Percentiles rank a stretch among this genome's conserved stretches.
Evolutionary conservation across 768 basidiomycete species (phyloP).

Genomic region (Hebeloma cylindrosporum): DNA sequence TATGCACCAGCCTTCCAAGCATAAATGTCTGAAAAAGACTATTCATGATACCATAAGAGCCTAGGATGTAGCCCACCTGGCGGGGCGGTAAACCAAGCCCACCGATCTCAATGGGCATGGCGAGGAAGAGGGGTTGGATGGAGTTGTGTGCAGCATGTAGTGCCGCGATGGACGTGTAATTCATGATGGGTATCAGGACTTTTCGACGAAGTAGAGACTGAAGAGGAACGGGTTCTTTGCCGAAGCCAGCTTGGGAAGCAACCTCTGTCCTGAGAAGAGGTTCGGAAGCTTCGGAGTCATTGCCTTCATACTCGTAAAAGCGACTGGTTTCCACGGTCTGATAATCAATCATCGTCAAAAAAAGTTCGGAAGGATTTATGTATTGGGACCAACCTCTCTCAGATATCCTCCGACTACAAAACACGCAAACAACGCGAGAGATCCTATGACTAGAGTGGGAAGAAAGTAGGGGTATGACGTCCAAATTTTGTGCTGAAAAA

Average conservation of each 20-base stretch:
- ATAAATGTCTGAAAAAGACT: conserved; percentile 53
- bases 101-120: conserved; percentile 54
- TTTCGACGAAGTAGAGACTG: conserved; percentile 42
- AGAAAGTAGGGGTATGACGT: conserved; percentile 25
- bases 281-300: no score
- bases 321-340: no score
- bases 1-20: conserved; percentile 51
- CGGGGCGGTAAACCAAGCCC: conserved; percentile 57
- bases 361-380: no score
- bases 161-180: conserved; percentile 56
- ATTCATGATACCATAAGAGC: conserved; percentile 50
- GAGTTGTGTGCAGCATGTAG: conserved; percentile 32
- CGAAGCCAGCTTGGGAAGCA: neutral
- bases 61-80: conserved; percentile 54
- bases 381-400: conserved; percentile 24
- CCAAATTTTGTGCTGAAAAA: conserved; percentile 21
- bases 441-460: conserved; percentile 21
- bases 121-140: conserved; percentile 53
- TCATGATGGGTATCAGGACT: conserved; percentile 53
- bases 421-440: conserved; percentile 17
- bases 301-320: no score
- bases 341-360: no score
- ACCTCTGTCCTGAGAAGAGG: conserved; percentile 12
- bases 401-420: conserved; percentile 12
- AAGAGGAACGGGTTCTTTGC: conserved; percentile 41